Evolutionary conservation across 2,329 filamentous ascomycete species (phyloP), one percentile per base, ranked within the genome.

Genomic region (Aspergillus sp.): DNA sequence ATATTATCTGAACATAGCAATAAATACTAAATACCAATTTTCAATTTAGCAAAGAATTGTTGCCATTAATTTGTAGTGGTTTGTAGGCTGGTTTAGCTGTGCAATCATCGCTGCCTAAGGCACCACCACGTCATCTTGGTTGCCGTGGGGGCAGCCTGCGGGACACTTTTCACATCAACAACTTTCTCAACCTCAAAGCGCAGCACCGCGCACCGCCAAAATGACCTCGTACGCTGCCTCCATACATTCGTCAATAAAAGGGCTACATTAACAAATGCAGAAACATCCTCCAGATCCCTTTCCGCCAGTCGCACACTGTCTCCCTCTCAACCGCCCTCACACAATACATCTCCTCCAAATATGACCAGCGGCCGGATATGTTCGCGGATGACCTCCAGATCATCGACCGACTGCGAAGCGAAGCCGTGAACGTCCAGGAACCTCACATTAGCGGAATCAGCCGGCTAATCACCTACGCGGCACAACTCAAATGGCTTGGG

Each of bases 301-400:
- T 98, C 77, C 91, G 93, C 67, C 90, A 88, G 71, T 93, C 92
- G 52, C 86, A 90, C 63, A 83, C 88, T 57, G 82, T 96, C 41
- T 89, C 89, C 58, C 84, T 98, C 61, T 89, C 90, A 55, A 82
- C 86, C 60, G 90, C 92, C 50, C 92, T 99, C 73, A 91, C 90
- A 64, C 88, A 95, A 73, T 98, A 99, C 79, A 98, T 99, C 70
- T 96, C 92, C 61, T 89, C 86, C 75, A 97, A 98, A 82, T 98
- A 98, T 88, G 93, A 98, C 76, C 95, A 99, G 74, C 93, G 96
- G 72, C 93, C 95, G 35, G 92, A 97, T 75, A 96, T 96, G 89
- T 99, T 99, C 76, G 86, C 86, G 62, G 84, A 90, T 63, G 95
- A 99, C 78, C 86, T 96, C 58, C 87, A 93, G 70, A 84, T 89